Evolutionary conservation across 352 stramenopile species (phyloP), one percentile per base, ranked within the genome.

Genomic region (Aphanomyces stellatus): DNA sequence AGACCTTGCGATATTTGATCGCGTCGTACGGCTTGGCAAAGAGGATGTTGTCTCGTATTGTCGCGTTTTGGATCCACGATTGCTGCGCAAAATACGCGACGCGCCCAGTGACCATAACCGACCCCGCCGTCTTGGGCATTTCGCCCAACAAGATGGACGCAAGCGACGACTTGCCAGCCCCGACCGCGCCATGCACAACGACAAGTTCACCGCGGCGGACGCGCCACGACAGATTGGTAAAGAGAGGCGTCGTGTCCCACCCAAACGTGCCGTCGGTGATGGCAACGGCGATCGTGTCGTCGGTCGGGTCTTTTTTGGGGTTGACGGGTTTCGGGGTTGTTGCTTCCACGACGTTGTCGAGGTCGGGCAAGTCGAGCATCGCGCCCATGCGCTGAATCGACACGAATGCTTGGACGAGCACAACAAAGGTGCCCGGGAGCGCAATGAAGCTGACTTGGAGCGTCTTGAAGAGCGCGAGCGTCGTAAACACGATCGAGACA

Each of bases 1-100:
- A 42, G 11, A 72, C 60, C 17, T 42, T 42, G 15, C n/a, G 3
- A 51, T 91, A 93, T 27, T 74, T 76, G 30, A 71, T 73, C 53
- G 87, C 64, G 34, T 93, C 77, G 30, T 74, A 87, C 17, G 71
- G 69, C n/a, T 72, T 65, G 17, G 84, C 83, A 68, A 95, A 95
- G 3, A 94, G 62, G 67, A 96, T 94, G 69, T 96, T 96, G 7
- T 93, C 81, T 19, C 74, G 61, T 8, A 96, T 59, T 19, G 82
- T 56, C 35, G 80, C 87, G 77, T 97, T 97, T 62, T 95, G 76
- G 41, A 98, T 96, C 70, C 92, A 56, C 37, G 37, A 19, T 19
- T 46, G 37, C 37, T 46, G 37, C 11, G 11, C 19, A 46, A 46
- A 70, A 35, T 75, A 75, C 31, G 75, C 78, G 4, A 81, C 70